Conservation (phyloP, 2,329 filamentous ascomycete species). For the Niveomyces coronatus region DNA sequence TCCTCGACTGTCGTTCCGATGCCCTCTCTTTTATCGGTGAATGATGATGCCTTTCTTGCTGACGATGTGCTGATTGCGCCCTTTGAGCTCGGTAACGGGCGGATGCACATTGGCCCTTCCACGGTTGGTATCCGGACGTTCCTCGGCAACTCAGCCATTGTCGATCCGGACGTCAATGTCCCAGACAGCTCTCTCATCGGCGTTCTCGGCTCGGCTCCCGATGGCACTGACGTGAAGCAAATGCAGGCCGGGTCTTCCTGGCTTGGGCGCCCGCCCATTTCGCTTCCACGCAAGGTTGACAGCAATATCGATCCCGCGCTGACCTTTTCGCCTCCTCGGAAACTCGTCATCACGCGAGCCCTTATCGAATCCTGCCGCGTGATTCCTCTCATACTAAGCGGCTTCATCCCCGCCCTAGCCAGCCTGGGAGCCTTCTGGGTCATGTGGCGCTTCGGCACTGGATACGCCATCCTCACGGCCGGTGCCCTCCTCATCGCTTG, state of each 20-base stretch:
- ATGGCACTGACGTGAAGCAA: slow-evolving; percentile 5
- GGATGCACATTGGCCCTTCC: slow-evolving; percentile 10
- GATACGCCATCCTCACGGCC: slow-evolving; percentile 11
- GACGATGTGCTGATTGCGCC: slow-evolving; percentile 14
- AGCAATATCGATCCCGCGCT: slow-evolving; percentile 11
- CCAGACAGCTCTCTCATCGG: slow-evolving; percentile 12
- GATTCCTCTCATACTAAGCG: slow-evolving; percentile 12
- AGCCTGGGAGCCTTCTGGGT: slow-evolving; percentile 9
- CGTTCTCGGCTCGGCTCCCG: slow-evolving; percentile 13
- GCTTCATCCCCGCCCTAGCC: slow-evolving; percentile 2
- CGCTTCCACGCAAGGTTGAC: slow-evolving; percentile 12
- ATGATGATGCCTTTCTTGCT: slow-evolving; percentile 15
- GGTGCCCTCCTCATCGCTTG: slow-evolving; percentile 7
- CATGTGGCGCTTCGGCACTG: slow-evolving; percentile 10
- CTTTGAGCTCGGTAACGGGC: slow-evolving; percentile 11
- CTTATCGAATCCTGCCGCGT: slow-evolving; percentile 13
- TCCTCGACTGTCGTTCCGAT: slow-evolving; percentile 13
- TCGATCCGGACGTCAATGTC: slow-evolving; percentile 11
- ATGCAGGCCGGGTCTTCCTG: slow-evolving; percentile 14
- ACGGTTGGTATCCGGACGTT: slow-evolving; percentile 12
- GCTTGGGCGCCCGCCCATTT: slow-evolving; percentile 15
- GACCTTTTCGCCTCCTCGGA: slow-evolving; percentile 13
- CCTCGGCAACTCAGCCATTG: slow-evolving; percentile 15
- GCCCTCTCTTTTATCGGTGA: slow-evolving; percentile 13
- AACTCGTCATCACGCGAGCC: slow-evolving; percentile 10